phyloP scores from a whole-genome alignment of 2,329 filamentous ascomycete genomes.

The Apiospora marii region DNA sequence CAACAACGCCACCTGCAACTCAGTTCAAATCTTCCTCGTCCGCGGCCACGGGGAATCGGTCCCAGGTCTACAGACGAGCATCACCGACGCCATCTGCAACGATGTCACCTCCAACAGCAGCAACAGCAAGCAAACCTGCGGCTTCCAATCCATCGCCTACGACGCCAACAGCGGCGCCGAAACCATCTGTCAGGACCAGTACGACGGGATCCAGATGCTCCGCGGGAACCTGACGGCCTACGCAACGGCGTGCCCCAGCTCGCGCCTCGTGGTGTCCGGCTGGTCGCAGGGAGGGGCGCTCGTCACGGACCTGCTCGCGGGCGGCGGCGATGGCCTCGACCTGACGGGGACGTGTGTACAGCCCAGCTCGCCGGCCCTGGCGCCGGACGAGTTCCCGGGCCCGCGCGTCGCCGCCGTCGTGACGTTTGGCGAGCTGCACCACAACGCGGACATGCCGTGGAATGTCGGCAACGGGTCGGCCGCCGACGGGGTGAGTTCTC shows the following conservation, averaged over 20 bases:
- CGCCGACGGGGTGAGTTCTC: background rate
- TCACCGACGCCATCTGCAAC: background rate
- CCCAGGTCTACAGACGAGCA: constrained; percentile 5
- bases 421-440: constrained; percentile 24
- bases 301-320: constrained; percentile 3
- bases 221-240: constrained; percentile 6
- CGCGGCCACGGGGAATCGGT: constrained; percentile 20
- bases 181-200: constrained; percentile 18
- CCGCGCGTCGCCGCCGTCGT: constrained; percentile 12
- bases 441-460: constrained; percentile 11
- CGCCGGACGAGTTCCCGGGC: background rate
- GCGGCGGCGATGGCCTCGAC: constrained; percentile 16
- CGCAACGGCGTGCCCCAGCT: background rate
- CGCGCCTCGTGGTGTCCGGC: constrained; percentile 10
- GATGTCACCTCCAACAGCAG: background rate
- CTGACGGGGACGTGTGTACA: constrained; percentile 8
- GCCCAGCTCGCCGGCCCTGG: background rate
- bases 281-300: constrained; percentile 23
- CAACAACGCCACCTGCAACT: constrained; percentile 12
- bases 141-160: constrained; percentile 20
- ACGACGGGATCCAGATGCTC: background rate
- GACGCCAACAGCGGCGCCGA: background rate
- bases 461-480: constrained; percentile 20
- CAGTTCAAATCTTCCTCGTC: constrained; percentile 8
- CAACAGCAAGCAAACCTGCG: background rate